These are phyloP conservation scores for Moelleriella libera DNA, from an alignment of 2,329 filamentous ascomycete species.

Conservation along the genomic window DNA sequence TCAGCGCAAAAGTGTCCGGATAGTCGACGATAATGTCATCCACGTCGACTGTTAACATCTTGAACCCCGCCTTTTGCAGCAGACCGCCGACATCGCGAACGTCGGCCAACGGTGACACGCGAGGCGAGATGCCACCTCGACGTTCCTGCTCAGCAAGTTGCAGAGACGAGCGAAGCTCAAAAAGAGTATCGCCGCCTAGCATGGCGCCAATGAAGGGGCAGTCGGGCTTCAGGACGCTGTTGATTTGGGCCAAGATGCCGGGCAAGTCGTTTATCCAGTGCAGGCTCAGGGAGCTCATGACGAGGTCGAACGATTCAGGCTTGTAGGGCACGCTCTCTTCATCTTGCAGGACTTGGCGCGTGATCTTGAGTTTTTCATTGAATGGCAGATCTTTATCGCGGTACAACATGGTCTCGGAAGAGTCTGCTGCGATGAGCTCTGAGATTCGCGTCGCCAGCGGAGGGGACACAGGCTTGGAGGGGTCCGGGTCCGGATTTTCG, in stretches of 20 bases:
- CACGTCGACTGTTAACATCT: conserved; percentile 89
- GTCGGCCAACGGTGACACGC: conserved; percentile 83
- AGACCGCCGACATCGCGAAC: conserved; percentile 83
- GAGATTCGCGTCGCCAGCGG: conserved; percentile 59
- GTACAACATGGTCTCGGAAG: conserved; percentile 63
- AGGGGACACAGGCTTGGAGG: conserved; percentile 38
- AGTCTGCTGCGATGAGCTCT: conserved; percentile 68
- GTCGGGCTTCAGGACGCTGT: conserved; percentile 78
- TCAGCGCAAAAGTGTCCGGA: conserved; percentile 75
- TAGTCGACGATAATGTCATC: conserved; percentile 96
- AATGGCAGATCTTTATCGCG: conserved; percentile 65
- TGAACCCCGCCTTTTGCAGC: conserved; percentile 78
- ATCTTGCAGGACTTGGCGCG: conserved; percentile 58
- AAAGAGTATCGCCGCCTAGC: conserved; percentile 90
- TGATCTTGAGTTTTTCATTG: conserved; percentile 59
- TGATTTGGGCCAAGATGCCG: conserved; percentile 69
- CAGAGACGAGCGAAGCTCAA: conserved; percentile 81
- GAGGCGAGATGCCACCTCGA: conserved; percentile 79
- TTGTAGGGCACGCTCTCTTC: conserved; percentile 66
- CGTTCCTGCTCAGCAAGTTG: conserved; percentile 87
- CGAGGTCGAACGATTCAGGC: conserved; percentile 69
- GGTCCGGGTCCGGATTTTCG: conserved; percentile 49
- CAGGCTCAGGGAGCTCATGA: conserved; percentile 76
- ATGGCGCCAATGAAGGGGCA: conserved; percentile 88
- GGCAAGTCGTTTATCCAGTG: conserved; percentile 98